These are phyloP conservation scores for Lepiota venenata DNA, from an alignment of 768 basidiomycete species.

Conservation along the genomic window DNA sequence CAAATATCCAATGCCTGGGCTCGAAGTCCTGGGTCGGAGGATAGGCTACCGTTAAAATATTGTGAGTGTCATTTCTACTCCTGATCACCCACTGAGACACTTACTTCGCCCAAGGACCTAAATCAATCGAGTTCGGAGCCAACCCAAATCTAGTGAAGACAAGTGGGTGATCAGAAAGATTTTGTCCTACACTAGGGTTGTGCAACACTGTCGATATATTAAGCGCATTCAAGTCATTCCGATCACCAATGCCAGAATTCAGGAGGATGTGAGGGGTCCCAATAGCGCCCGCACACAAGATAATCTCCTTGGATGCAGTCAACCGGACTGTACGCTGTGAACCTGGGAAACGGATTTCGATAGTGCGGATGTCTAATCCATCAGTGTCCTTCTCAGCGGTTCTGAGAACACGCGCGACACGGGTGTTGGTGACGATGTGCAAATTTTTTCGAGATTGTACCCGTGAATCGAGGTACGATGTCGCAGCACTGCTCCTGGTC, in stretches of 20 bases:
- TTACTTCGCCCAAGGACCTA: constrained; percentile 10
- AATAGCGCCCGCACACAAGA: constrained; percentile 15
- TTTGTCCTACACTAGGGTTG: constrained; percentile 25
- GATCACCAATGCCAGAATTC: constrained; percentile 17
- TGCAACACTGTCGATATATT: constrained; percentile 22
- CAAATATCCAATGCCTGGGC: constrained; percentile 10
- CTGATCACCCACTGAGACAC: background rate
- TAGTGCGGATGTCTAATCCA: constrained; percentile 6
- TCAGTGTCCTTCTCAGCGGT: background rate
- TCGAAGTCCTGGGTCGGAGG: background rate
- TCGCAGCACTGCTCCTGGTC: constrained; percentile 22
- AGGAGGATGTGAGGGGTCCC: constrained; percentile 17
- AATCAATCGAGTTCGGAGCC: constrained; percentile 4
- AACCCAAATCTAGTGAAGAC: background rate
- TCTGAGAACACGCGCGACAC: constrained; percentile 19
- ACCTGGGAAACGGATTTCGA: constrained; percentile 9
- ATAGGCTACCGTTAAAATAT: background rate
- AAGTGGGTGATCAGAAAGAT: constrained; percentile 24
- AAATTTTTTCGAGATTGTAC: constrained; percentile 24
- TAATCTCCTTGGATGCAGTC: constrained; percentile 20
- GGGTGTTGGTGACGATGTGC: constrained; percentile 26
- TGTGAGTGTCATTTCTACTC: background rate
- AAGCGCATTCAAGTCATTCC: constrained; percentile 10
- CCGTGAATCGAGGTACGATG: constrained; percentile 21
- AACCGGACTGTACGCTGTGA: background rate